Evolutionary conservation across 176 grass and related monocot genomes (phyloP), one percentile per base, ranked within the genome.

Genomic region (Carex pumila): DNA sequence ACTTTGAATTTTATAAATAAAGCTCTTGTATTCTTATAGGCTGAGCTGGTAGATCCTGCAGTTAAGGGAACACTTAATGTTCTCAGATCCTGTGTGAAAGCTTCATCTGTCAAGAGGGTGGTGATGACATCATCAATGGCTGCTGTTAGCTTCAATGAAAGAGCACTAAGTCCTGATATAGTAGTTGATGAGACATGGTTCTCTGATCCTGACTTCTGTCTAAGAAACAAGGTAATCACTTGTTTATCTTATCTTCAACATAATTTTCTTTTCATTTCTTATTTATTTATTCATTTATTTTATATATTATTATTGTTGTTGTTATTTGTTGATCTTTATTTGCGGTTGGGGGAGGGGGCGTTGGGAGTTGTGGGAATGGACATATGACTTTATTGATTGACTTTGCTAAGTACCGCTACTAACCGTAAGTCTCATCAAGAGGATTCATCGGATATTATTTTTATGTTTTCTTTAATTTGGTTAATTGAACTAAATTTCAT

Each of bases 131-230:
- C 86, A 39, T 87, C 86, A 37, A 14, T 83, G 86, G 80, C 69
- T 84, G 59, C 86, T 7, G 86, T 87, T 65, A 17, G 0, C 11
- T 67, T 43, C 67, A 79, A 59, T 67, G 80, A 1, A 53, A 87
- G 39, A 83, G 12, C 58, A n/a, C 32, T n/a, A 68, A 79, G 31
- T 84, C 80, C 80, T 66, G 80, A 84, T 29, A 59, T 84, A 18
- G 80, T 87, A 15, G 59, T 84, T 76, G 86, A 87, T 30, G 86
- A 87, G 43, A 79, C 80, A 84, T 87, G 86, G 86, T 87, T 76
- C 53, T 87, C 86, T 83, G 41, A 18, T 84, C 32, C 86, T 50
- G 58, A 87, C 52, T 34, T 68, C 19, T 84, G 80, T 58, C 17
- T 82, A 54, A 49, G 12, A 37, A 50, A 56, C 39, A 68, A 87